Evolutionary conservation across 225 moss, liverwort and hornwort species (phyloP), one percentile per base, ranked within the genome.

Genomic region (Ulota crispa): DNA sequence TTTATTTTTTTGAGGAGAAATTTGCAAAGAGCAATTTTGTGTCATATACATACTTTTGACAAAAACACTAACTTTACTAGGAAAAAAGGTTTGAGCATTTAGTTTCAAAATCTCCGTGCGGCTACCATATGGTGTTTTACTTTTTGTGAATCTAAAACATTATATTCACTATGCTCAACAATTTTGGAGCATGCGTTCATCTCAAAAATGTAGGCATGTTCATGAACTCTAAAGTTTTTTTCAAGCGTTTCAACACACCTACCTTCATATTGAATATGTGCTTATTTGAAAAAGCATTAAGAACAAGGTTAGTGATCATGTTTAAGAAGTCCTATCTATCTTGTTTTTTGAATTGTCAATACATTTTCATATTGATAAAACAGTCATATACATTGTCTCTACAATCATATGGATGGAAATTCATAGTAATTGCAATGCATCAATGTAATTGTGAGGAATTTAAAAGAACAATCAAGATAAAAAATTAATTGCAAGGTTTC

Each of bases 161-260:
- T 76, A 64, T 67, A 59, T 87, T 64, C 87, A 84, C 78, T 56
- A 84, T 87, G 81, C 74, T 84, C 9, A n/a, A 55, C 39, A 18
- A 63, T 73, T 36, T 57, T 28, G 1, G 66, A 79, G 64, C 16
- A 66, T 84, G 64, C 3, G 1, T 31, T 84, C 20, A 63, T 64
- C 42, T 69, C 8, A 14, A 32, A 53, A 73, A 19, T 9, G 18
- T 55, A 68, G 8, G 3, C n/a, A 21, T 37, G 13, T 0, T 37
- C 59, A 3, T 54, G 30, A 68, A 56, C 14, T 81, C 62, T 27
- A 14, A 15, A 5, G 45, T 68, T 45, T 15, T 16, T 1, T 73
- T 63, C 24, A 74, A 73, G 73, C 64, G 36, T 59, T 68, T 20
- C 34, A 61, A 1, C 54, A 68, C 2, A 0, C n/a, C 42, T 2